Evolutionary conservation across 257 asterid genomes (phyloP).

Genomic region (Fraxinus cuspidata): DNA sequence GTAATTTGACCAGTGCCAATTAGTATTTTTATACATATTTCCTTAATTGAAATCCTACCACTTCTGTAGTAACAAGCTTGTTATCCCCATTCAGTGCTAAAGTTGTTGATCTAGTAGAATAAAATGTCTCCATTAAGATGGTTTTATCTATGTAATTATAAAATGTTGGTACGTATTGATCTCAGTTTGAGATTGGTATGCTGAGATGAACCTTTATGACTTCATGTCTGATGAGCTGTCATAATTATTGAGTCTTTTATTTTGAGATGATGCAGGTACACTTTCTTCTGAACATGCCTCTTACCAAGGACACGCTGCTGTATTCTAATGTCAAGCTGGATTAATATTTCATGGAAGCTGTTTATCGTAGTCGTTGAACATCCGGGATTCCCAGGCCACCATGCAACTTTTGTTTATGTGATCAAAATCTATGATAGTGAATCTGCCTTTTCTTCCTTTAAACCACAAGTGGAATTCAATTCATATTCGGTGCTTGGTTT

Average conservation of each 20-base stretch:
- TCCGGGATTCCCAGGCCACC: slow-evolving; percentile 25
- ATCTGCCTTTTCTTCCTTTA: slow-evolving; percentile 13
- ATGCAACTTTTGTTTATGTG: slow-evolving; percentile 25
- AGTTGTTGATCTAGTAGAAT: neutral
- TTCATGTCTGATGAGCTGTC: neutral
- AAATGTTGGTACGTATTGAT: neutral
- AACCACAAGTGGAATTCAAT: slow-evolving; percentile 22
- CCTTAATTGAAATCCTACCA: no score
- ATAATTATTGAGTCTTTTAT: slow-evolving; percentile 15
- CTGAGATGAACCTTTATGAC: neutral
- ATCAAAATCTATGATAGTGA: slow-evolving; percentile 20
- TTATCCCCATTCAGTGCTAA: neutral
- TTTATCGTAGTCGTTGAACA: slow-evolving; percentile 25
- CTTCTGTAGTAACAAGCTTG: no score
- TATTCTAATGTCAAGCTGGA: slow-evolving; percentile 95
- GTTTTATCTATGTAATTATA: neutral
- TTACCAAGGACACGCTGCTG: slow-evolving; percentile 92
- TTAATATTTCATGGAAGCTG: slow-evolving; percentile 31
- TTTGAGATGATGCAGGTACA: slow-evolving; percentile 56
- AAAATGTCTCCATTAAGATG: no score
- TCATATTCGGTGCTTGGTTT: slow-evolving; percentile 17
- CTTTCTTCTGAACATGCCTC: slow-evolving; percentile 77
- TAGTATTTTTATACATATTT: no score
- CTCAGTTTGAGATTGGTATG: neutral
- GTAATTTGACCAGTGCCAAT: no score